Base-by-base conservation (phyloP, 495 filamentous ascomycete genomes). In the Glonium stellatum region DNA sequence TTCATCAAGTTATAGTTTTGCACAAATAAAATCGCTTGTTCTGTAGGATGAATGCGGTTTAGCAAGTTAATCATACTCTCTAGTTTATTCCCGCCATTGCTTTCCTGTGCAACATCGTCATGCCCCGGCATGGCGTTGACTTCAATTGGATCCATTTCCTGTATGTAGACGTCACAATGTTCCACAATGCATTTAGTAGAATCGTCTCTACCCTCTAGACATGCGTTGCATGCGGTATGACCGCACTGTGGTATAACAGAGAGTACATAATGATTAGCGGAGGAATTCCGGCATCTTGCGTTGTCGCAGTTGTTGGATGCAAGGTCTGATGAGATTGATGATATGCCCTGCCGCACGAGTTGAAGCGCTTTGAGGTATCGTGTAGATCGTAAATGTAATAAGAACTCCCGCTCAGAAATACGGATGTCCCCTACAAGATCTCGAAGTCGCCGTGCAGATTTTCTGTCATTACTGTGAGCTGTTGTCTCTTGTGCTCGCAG, bases 21-120 rank as follows among this genome's bases (percentile, higher is more conserved):
- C 58, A 75, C 70, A 71, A 78, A 75, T 12, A 79, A 64, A 23
- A 76, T 66, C 19, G 69, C 68, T 57, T 76, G 69, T 25, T 76
- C 73, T 13, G 60, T 51, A 11, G 64, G 21, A 4, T 61, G 62
- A 11, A 72, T 58, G 1, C 50, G 35, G 21, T 64, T 48, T 9
- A 76, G 59, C 11, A 75, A 37, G 1, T 58, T 11, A n/a, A 66
- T 41, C 23, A 67, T 60, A 12, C 19, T 57, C n/a, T 68, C 62
- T 9, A 78, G 51, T 53, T 73, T 73, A 21, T 36, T 63, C 31
- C 44, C 65, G 49, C 8, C 31, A 27, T 46, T 67, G 52, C 25
- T 68, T 52, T 55, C 65, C 60, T 39, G 59, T 0, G 70, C 70
- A 3, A 69, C 49, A 13, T 41, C 42, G 12, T 57, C 36, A 13